Conservation (phyloP, 108 stramenopile species). For the Nitzschia palea region DNA sequence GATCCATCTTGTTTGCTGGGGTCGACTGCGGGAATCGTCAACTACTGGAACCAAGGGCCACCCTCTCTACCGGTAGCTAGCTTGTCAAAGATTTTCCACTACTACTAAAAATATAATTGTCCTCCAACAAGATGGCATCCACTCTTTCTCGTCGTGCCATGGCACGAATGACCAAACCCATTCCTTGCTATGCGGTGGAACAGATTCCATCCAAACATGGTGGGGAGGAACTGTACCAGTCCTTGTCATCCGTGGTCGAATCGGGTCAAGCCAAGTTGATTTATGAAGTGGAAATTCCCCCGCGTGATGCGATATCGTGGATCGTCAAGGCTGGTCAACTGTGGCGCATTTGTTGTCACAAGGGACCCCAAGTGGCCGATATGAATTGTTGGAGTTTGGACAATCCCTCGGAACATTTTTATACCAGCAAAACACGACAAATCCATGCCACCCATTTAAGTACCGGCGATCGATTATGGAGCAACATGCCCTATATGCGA, state of each 20-base stretch:
- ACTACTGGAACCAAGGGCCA: no score
- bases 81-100: background rate
- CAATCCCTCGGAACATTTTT: constrained; percentile 49
- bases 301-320: constrained; percentile 45
- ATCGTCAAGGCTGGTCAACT: constrained; percentile 45
- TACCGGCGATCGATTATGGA: constrained; percentile 57
- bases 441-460: constrained; percentile 59
- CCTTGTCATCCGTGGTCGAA: constrained; percentile 35
- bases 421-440: constrained; percentile 58
- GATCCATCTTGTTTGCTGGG: no score
- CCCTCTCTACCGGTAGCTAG: no score
- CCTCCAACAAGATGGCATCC: constrained; percentile 1
- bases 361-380: constrained; percentile 65
- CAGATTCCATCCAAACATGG: constrained; percentile 46
- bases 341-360: constrained; percentile 49
- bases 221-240: constrained; percentile 40
- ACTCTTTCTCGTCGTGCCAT: constrained; percentile 26
- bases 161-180: constrained; percentile 49
- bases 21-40: no score
- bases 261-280: constrained; percentile 28
- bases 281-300: constrained; percentile 37
- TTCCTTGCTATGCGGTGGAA: constrained; percentile 54
- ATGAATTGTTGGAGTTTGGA: constrained; percentile 53
- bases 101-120: background rate
- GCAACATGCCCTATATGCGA: constrained; percentile 52